Conservation (phyloP, 2,329 filamentous ascomycete species). For the Penicillium digitatum region DNA sequence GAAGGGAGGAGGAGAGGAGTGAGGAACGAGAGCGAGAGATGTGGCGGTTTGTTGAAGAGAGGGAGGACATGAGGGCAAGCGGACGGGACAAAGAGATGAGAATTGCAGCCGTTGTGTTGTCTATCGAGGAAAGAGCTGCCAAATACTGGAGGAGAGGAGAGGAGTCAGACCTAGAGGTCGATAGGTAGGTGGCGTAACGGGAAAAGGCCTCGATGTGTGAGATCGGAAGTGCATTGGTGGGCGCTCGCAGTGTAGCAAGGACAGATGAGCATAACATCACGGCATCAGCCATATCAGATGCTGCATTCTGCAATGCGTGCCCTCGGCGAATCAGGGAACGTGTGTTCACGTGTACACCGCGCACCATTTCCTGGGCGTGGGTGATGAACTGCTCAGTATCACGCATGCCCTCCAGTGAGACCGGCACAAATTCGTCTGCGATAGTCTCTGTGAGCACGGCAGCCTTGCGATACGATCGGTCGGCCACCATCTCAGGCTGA, state of each 20-base stretch:
- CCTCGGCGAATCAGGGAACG: slow-evolving; percentile 76
- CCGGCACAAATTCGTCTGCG: slow-evolving; percentile 79
- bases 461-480: slow-evolving; percentile 81
- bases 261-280: slow-evolving; percentile 43
- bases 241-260: slow-evolving; percentile 49
- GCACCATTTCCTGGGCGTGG: slow-evolving; percentile 84
- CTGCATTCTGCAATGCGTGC: slow-evolving; percentile 65
- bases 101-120: slow-evolving; percentile 77
- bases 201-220: slow-evolving; percentile 67
- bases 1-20: slow-evolving; percentile 57
- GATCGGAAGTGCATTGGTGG: slow-evolving; percentile 61
- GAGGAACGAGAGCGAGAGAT: slow-evolving; percentile 75
- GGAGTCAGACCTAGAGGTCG: slow-evolving; percentile 60
- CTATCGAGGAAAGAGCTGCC: slow-evolving; percentile 71
- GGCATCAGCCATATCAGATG: slow-evolving; percentile 47
- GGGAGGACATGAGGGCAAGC: slow-evolving; percentile 69
- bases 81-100: slow-evolving; percentile 75
- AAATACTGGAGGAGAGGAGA: slow-evolving; percentile 72
- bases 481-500: slow-evolving; percentile 81
- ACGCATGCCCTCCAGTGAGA: slow-evolving; percentile 64
- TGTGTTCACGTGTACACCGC: slow-evolving; percentile 76
- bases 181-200: slow-evolving; percentile 63
- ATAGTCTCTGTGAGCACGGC: slow-evolving; percentile 78
- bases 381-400: slow-evolving; percentile 93
- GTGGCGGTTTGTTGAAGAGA: slow-evolving; percentile 67